Percentiles rank a stretch among this genome's conserved stretches.
Conservation (phyloP, 441 rosid species). For the Populus hybrid region DNA sequence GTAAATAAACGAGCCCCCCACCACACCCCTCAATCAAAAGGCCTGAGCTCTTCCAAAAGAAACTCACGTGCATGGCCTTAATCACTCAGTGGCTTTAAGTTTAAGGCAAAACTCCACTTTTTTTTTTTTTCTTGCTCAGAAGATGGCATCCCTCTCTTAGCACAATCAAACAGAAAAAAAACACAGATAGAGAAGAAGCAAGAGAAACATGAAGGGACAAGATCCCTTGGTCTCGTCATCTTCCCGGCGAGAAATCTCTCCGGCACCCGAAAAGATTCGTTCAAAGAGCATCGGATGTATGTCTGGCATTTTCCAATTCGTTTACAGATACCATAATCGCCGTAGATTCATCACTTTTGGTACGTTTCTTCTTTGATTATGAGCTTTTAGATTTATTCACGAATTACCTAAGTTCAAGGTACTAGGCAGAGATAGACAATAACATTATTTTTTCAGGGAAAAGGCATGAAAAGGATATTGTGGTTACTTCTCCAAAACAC, state of each 20-base stretch:
- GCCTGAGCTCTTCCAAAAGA: neutral
- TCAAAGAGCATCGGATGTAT: constrained; percentile 49
- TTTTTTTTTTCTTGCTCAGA: neutral
- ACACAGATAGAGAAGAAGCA: neutral
- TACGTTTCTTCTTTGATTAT: neutral
- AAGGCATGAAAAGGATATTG: constrained; percentile 25
- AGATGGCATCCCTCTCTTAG: too few relatives aligned
- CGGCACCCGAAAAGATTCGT: constrained; percentile 22
- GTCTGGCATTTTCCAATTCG: constrained; percentile 46
- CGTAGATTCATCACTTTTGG: constrained; percentile 52
- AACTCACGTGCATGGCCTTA: neutral
- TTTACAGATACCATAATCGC: constrained; percentile 36
- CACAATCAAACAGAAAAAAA: neutral
- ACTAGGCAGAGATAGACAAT: neutral
- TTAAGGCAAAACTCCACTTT: neutral
- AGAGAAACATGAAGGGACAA: constrained; percentile 29
- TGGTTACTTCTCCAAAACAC: neutral
- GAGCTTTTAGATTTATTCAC: neutral
- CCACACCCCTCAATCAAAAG: neutral
- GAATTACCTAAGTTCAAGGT: neutral
- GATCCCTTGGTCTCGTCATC: constrained; percentile 34
- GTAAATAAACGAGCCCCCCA: neutral
- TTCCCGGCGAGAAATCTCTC: constrained; percentile 28
- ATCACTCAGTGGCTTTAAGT: neutral
- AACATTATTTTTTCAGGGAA: constrained; percentile 27